Conservation (phyloP, 495 filamentous ascomycete species). For the Tetracladium marchalianum region DNA sequence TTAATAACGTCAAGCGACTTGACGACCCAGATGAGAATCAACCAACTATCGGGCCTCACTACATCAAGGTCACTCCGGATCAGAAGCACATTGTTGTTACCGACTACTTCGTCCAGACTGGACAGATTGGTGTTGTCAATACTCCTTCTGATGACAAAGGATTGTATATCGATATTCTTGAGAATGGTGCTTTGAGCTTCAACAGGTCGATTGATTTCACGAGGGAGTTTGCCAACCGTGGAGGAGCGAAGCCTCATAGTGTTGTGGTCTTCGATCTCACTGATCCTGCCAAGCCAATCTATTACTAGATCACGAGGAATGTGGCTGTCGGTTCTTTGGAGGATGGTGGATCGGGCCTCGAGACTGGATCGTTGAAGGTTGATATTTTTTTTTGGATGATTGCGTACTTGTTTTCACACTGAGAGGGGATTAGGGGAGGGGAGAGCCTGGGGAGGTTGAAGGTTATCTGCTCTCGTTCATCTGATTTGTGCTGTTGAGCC, state of each 20-base stretch:
- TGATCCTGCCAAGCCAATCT: slow-evolving; percentile 32
- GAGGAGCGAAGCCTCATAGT: slow-evolving; percentile 51
- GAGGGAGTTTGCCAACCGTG: slow-evolving; percentile 38
- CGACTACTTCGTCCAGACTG: slow-evolving; percentile 58
- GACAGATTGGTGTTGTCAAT: slow-evolving; percentile 49
- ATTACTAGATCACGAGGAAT: slow-evolving; percentile 21
- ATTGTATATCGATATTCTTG: slow-evolving; percentile 48
- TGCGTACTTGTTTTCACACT: too few relatives aligned
- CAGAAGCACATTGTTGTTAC: slow-evolving; percentile 52
- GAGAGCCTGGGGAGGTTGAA: too few relatives aligned
- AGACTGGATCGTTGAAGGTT: too few relatives aligned
- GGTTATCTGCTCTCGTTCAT: too few relatives aligned
- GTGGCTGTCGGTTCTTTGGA: too few relatives aligned
- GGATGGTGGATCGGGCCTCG: too few relatives aligned
- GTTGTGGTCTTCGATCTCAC: slow-evolving; percentile 49
- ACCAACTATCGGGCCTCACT: slow-evolving; percentile 51
- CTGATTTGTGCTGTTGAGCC: too few relatives aligned
- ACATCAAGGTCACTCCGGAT: slow-evolving; percentile 54
- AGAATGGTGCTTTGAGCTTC: slow-evolving; percentile 43
- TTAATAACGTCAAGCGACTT: slow-evolving; percentile 47
- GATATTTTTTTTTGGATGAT: too few relatives aligned
- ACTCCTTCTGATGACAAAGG: slow-evolving; percentile 54
- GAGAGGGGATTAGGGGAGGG: too few relatives aligned
- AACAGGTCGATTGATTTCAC: slow-evolving; percentile 50
- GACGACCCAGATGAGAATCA: slow-evolving; percentile 49